Percentiles rank a stretch among this genome's conserved stretches.
Evolutionary conservation across 2,329 filamentous ascomycete genomes (phyloP).

Genomic region (Fusarium staphyleae): DNA sequence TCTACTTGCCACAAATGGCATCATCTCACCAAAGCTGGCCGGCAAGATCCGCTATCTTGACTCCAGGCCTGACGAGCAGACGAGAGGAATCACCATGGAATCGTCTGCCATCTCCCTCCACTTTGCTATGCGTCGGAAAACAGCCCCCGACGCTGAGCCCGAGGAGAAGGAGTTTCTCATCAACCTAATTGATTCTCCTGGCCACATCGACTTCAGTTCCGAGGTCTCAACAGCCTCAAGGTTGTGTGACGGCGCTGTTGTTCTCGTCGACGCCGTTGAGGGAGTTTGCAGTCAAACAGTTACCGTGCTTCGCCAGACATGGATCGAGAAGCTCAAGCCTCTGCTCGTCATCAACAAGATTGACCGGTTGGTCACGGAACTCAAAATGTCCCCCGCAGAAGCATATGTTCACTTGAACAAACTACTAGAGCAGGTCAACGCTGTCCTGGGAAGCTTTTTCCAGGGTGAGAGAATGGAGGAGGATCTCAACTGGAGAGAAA

Average conservation of each 20-base stretch:
- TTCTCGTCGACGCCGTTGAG: slow-evolving; percentile 95
- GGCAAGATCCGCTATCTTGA: slow-evolving; percentile 98
- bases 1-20: slow-evolving; percentile 97
- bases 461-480: slow-evolving; percentile 99
- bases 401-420: slow-evolving; percentile 90
- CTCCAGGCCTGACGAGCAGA: slow-evolving; percentile 93
- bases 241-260: slow-evolving; percentile 91
- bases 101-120: slow-evolving; percentile 96
- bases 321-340: slow-evolving; percentile 94
- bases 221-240: slow-evolving; percentile 96
- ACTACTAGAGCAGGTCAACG: slow-evolving; percentile 94
- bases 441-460: slow-evolving; percentile 96
- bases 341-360: slow-evolving; percentile 98
- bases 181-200: slow-evolving; percentile 97
- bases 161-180: slow-evolving; percentile 89
- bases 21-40: slow-evolving; percentile 96
- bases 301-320: slow-evolving; percentile 92
- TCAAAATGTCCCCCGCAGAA: slow-evolving; percentile 90
- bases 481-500: slow-evolving; percentile 93
- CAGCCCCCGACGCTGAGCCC: slow-evolving; percentile 70
- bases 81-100: slow-evolving; percentile 99
- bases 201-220: slow-evolving; percentile 98
- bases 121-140: slow-evolving; percentile 87
- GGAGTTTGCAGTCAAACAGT: slow-evolving; percentile 99
- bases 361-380: slow-evolving; percentile 90